Base-by-base conservation (phyloP, 2,329 filamentous ascomycete species). In the Neofusicoccum sp. region DNA sequence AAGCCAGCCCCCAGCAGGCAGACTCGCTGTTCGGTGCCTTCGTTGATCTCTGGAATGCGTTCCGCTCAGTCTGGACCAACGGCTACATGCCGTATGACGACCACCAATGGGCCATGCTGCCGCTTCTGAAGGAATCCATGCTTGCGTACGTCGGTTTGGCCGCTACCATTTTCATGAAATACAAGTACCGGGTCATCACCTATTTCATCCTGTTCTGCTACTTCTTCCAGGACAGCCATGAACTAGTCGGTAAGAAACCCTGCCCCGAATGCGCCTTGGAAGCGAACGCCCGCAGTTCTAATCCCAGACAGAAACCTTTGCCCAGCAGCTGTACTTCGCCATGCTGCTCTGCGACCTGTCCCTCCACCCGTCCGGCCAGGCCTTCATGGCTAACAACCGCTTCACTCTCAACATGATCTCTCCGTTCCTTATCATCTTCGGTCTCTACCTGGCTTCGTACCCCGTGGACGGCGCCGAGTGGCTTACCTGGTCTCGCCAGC, bases 41-140 rank as follows among this genome's bases (percentile, higher is more conserved):
- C 6, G 64, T 71, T 31, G 71, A 78, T 16, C 67, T 84, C 36
- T 76, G 80, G 58, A 66, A 68, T 61, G 78, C 78, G 63, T 79
- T 81, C 64, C 71, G 81, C 26, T 74, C 70, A 8, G 78, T 77
- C 9, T 84, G 82, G 82, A 81, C 80, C 11, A 79, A 75, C 57
- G 77, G 76, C 1, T 78, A 78, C 65, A 82, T 81, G 70, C 73
- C 77, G 7, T 83, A 81, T 59, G 82, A 84, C 65, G 76, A 82
- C 60, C 81, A 84, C 62, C 82, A 84, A 65, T 84, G 82, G 82
- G 80, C 81, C 3, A 75, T 83, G 66, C 69, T 81, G 30, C 80
- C 79, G 11, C 69, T 83, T 49, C 68, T 83, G 4, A 71, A 79
- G 61, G 79, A 79, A 9, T 79, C 80, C 0, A 82, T 83, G 74